Evolutionary conservation across 257 asterid species (phyloP).

Genomic region (Marsdenia floribunda): DNA sequence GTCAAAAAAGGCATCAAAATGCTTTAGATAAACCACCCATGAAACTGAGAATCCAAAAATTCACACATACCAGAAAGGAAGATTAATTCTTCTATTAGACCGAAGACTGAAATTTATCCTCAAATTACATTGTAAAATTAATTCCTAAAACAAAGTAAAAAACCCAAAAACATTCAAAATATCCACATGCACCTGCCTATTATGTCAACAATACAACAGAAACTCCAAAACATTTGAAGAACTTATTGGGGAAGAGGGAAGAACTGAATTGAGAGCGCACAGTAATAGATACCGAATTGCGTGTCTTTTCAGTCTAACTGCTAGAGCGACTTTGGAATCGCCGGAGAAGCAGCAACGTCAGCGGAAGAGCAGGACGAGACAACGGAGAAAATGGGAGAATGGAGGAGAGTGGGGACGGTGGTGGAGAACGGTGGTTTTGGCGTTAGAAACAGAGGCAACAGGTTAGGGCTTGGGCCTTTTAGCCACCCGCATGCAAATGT

Average conservation of each 20-base stretch:
- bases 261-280: neutral
- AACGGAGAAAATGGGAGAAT: constrained; percentile 3
- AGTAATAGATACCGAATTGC: constrained; percentile 9
- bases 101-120: neutral
- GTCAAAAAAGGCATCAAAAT: neutral
- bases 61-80: neutral
- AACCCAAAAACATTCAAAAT: neutral
- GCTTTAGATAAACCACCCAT: constrained; percentile 2
- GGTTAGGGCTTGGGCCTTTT: constrained; percentile 21
- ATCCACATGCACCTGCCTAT: constrained; percentile 6
- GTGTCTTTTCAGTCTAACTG: neutral
- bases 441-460: constrained; percentile 15
- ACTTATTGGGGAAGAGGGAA: constrained; percentile 2
- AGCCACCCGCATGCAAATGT: neutral
- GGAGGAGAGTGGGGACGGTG: constrained; percentile 5
- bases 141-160: neutral
- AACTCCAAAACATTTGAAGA: constrained; percentile 4
- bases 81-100: neutral
- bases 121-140: constrained; percentile 6
- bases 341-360: neutral
- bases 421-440: constrained; percentile 14
- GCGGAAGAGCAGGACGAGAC: constrained; percentile 7
- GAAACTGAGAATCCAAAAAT: neutral
- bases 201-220: neutral
- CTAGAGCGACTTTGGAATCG: constrained; percentile 1